Evolutionary conservation across 345 rosid genomes (phyloP), one percentile per base, ranked within the genome.

Genomic region (Lepidium sativum): DNA sequence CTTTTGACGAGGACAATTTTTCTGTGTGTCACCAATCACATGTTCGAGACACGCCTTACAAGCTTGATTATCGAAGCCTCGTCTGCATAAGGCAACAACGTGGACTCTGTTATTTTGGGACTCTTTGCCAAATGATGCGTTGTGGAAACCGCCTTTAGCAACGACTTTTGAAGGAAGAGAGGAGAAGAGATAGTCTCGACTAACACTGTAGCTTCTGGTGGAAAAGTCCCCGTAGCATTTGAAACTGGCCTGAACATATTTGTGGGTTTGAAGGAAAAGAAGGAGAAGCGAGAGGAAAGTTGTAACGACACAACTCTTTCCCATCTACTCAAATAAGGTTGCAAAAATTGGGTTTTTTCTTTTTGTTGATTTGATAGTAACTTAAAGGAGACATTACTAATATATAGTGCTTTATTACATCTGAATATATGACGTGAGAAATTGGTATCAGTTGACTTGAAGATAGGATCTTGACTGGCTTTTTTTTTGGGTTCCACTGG

Each of bases 31-130:
- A 8, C 35, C 17, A n/a, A 25, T 52, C 0, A 67, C 52, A 2
- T 31, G 40, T 53, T 70, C 72, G 40, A 77, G 65, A 23, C 75
- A 78, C 5, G 53, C 4, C 29, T 31, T 9, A 42, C 86, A 85
- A 37, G 34, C 56, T 17, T 68, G 57, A 6, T 32, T 1, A 2
- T 77, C 33, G 12, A 39, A 35, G 54, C 82, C 83, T 18, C 70
- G 74, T 18, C 77, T 60, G 78, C 87, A 79, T 10, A 75, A 64
- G 15, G 59, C 77, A 12, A 50, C 52, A 40, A 70, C 79, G 2
- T 75, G 51, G 31, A 75, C 79, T 63, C 65, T 68, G n/a, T 9
- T 67, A 49, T 55, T 25, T 11, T 13, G 2, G 5, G 71, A 47
- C 16, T 1, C 57, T 3, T 69, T 65, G 21, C 82, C 83, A 52